Evolutionary conservation across 495 filamentous ascomycete species (phyloP).

Genomic region (Penicillium mononematosum): DNA sequence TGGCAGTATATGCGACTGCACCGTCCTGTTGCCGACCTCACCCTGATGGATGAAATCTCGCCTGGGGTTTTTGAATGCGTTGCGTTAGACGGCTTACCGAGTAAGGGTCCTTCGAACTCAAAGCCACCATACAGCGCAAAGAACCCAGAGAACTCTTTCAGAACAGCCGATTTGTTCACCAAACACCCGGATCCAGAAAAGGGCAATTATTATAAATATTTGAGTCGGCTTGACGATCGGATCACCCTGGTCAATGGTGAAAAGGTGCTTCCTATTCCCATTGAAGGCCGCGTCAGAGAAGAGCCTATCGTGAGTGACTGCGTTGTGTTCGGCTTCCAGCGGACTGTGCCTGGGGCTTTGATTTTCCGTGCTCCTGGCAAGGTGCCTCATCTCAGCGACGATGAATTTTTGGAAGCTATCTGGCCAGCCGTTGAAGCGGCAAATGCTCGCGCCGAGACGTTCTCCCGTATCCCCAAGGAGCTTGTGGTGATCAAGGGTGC

Average conservation of each 20-base stretch:
- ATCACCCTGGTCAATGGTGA: conserved; percentile 64
- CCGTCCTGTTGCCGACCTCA: conserved; percentile 31
- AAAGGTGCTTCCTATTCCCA: conserved; percentile 64
- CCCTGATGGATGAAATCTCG: conserved; percentile 55
- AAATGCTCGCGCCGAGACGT: conserved; percentile 48
- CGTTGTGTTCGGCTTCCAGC: conserved; percentile 42
- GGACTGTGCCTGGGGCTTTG: conserved; percentile 41
- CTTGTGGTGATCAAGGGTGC: conserved; percentile 49
- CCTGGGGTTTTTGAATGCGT: conserved; percentile 60
- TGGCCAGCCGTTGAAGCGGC: conserved; percentile 53
- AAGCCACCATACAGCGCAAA: conserved; percentile 56
- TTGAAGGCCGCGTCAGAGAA: conserved; percentile 52
- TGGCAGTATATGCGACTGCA: conserved; percentile 64
- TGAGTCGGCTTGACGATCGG: conserved; percentile 58
- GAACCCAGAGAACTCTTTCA: conserved; percentile 44
- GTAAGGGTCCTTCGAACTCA: conserved; percentile 59
- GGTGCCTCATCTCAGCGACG: conserved; percentile 35
- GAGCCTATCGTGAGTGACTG: conserved; percentile 37
- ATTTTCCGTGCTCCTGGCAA: conserved; percentile 47
- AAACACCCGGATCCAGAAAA: conserved; percentile 49
- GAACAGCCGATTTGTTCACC: conserved; percentile 49
- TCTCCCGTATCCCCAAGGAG: conserved; percentile 52
- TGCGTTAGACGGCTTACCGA: conserved; percentile 58
- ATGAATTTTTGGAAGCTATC: conserved; percentile 50
- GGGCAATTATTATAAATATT: conserved; percentile 57